Evolutionary conservation across 176 grass and related monocot genomes (phyloP), one percentile per base, ranked within the genome.

Genomic region (Alopecurus myosuroides): DNA sequence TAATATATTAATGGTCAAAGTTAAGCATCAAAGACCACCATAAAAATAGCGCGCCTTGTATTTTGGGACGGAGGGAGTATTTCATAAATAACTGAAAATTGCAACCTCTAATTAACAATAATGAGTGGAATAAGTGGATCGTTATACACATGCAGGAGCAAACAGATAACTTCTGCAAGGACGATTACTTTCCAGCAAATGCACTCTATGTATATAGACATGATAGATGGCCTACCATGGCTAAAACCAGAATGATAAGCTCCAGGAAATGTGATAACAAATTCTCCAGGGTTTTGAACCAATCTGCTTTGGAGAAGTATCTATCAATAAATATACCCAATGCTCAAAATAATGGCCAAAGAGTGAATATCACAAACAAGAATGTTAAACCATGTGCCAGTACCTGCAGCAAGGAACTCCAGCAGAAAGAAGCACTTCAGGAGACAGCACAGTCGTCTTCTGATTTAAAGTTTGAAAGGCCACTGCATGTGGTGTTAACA

Each of bases 221-320:
- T 88, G 77, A 81, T 37, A 74, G 80, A 81, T 82, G 67, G 26
- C 74, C 72, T 94, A 99, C 93, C 97, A 62, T 96, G 97, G 86
- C 93, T 99, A 86, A 99, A 99, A 70, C 97, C 97, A 81, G 92
- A 92, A 89, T 99, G 97, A 92, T 99, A 99, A 85, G 97, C 93
- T 88, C 97, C 97, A 87, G 97, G 97, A 71, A 99, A 96, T 19
- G 97, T 99, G 75, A 99, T 94, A 81, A 99, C 89, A 91, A 99
- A 99, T 44, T 99, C 97, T 87, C 97, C 97, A 90, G 91, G 86
- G 84, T 96, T 99, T 86, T 99, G 97, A 82, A 99, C 97, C 91
- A 99, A 94, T 88, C 97, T 99, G 97, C 77, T 94, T 88, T 73
- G 64, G 77, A 87, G 81, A 92, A 89, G 74, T 66, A 88, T 84